Evolutionary conservation across 805 yeast genomes (phyloP).

Genomic region (Lachancea kluyveri): DNA sequence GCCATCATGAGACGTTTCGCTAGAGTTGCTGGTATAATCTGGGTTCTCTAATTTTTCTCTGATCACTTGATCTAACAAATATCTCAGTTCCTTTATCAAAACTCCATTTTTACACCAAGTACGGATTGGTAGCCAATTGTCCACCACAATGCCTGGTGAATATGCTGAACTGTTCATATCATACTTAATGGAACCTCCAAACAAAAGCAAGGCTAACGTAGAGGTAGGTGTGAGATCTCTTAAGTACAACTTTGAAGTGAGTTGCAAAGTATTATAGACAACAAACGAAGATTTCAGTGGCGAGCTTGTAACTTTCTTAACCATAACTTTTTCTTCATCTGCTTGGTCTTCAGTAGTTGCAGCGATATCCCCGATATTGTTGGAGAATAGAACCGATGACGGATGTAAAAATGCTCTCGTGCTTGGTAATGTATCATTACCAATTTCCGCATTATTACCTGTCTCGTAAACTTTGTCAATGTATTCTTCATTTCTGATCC

Average conservation of each 20-base stretch:
- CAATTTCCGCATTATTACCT: constrained; percentile 10
- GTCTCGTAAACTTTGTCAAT: constrained; percentile 26
- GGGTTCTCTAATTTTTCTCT: constrained; percentile 54
- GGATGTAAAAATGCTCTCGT: constrained; percentile 82
- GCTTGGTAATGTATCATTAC: constrained; percentile 41
- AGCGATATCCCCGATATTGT: constrained; percentile 30
- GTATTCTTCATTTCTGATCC: constrained; percentile 61
- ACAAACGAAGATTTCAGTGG: constrained; percentile 51
- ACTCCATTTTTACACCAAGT: constrained; percentile 96
- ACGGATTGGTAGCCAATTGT: constrained; percentile 81
- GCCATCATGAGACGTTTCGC: constrained; percentile 18
- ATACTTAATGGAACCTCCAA: constrained; percentile 69
- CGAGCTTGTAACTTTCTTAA: constrained; percentile 25
- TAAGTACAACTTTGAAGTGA: constrained; percentile 62
- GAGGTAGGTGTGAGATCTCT: constrained; percentile 77
- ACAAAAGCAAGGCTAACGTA: constrained; percentile 63
- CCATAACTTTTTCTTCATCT: constrained; percentile 13
- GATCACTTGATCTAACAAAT: constrained; percentile 60
- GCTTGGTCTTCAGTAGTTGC: no score
- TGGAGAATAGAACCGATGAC: constrained; percentile 64
- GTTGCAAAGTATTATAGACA: constrained; percentile 52
- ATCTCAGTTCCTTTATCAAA: constrained; percentile 62
- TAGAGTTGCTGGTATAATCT: constrained; percentile 16
- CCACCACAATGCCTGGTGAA: constrained; percentile 80
- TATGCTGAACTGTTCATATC: constrained; percentile 44